A percentile compares a stretch with the other conserved stretches of the same genome.
Evolutionary conservation across 306 rosid species (phyloP).

Genomic region (Prunus campanulata): DNA sequence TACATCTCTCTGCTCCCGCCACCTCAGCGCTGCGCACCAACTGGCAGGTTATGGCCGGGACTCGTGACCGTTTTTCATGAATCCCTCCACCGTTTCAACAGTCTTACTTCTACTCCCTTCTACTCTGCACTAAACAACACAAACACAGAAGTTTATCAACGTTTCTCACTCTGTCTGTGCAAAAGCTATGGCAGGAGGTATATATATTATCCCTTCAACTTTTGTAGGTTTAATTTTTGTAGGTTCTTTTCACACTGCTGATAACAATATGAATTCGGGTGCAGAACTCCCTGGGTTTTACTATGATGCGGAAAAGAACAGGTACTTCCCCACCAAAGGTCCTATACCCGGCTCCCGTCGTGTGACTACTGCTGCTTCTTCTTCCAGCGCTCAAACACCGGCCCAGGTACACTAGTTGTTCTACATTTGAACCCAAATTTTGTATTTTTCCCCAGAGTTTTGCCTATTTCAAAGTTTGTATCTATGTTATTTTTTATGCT

Average conservation of each 20-base stretch:
- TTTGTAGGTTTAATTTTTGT: not conserved
- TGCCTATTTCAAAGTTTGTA: not conserved
- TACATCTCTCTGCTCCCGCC: not conserved
- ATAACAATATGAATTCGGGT: not conserved
- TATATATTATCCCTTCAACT: not conserved
- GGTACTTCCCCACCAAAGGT: slow-evolving; percentile 77
- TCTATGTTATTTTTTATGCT: not conserved
- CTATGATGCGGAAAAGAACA: slow-evolving; percentile 68
- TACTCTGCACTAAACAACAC: not conserved
- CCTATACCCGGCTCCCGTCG: slow-evolving; percentile 74
- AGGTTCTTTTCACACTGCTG: not conserved
- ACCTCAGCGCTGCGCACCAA: not conserved
- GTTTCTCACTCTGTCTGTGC: not conserved
- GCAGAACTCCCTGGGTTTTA: slow-evolving; percentile 88
- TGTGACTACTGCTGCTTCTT: slow-evolving; percentile 31
- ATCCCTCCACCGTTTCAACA: not conserved
- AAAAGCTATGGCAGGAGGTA: not conserved
- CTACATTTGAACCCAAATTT: not conserved
- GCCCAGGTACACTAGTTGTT: slow-evolving; percentile 35
- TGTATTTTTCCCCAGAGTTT: too few relatives aligned
- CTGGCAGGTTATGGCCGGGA: not conserved
- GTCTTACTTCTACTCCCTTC: not conserved
- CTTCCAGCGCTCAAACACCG: slow-evolving; percentile 19
- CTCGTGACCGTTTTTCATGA: slow-evolving; percentile 3
- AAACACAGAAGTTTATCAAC: not conserved